phyloP scores from a whole-genome alignment of 495 filamentous ascomycete genomes.

The Glutinoglossum americanum region DNA sequence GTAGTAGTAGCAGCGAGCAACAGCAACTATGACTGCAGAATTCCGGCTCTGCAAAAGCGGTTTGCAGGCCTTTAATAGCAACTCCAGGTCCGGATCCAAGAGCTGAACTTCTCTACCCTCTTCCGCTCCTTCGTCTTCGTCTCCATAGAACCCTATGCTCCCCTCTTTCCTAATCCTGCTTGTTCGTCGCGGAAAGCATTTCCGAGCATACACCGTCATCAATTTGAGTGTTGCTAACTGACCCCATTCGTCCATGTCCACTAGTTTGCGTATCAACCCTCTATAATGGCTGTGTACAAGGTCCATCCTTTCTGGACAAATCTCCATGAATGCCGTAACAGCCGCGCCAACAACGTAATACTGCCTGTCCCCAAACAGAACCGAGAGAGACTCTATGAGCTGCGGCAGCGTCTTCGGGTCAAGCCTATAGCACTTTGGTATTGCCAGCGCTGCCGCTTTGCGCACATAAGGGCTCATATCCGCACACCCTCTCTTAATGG shows the following conservation, averaged over 20 bases:
- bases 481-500: conserved; percentile 73
- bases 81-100: conserved; percentile 63
- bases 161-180: conserved; percentile 29
- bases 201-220: conserved; percentile 63
- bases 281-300: conserved; percentile 81
- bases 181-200: conserved; percentile 64
- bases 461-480: conserved; percentile 92
- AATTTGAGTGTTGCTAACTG: conserved; percentile 64
- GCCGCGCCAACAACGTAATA: conserved; percentile 90
- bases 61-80: conserved; percentile 59
- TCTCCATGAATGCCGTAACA: conserved; percentile 67
- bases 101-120: conserved; percentile 31
- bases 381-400: conserved; percentile 54
- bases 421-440: conserved; percentile 90
- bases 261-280: conserved; percentile 61
- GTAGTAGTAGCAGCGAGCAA: conserved; percentile 65
- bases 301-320: conserved; percentile 71
- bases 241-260: conserved; percentile 99
- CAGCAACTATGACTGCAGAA: conserved; percentile 74
- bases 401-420: conserved; percentile 74
- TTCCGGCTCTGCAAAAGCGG: conserved; percentile 81
- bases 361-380: conserved; percentile 67
- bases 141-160: conserved; percentile 58
- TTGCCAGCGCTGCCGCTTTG: conserved; percentile 82
- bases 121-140: conserved; percentile 24